Conservation (phyloP, 2,329 filamentous ascomycete species). For the Aureobasidium sp. region DNA sequence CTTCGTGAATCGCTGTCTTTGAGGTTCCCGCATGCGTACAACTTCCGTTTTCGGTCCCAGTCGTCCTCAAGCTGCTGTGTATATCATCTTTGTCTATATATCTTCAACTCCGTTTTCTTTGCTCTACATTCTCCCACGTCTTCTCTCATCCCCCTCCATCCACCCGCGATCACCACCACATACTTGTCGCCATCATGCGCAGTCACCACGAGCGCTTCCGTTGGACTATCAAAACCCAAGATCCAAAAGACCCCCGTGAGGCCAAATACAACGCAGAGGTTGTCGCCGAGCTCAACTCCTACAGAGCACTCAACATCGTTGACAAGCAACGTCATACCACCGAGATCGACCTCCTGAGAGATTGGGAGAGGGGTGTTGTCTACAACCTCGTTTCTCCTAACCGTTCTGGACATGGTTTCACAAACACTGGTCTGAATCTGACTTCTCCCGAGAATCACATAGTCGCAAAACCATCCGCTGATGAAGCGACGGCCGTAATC, state of each 20-base stretch:
- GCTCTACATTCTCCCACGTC: background rate
- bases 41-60: slow-evolving; percentile 1
- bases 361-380: background rate
- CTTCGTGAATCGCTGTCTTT: background rate
- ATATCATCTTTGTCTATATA: slow-evolving; percentile 11
- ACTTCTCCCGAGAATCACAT: background rate
- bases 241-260: background rate
- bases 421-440: background rate
- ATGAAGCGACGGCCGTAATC: background rate
- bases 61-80: background rate
- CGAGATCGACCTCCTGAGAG: background rate
- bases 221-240: background rate
- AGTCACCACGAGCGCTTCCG: background rate
- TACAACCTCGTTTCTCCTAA: background rate
- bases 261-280: background rate
- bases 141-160: background rate
- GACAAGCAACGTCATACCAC: background rate
- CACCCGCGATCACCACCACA: background rate
- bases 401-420: background rate
- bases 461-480: background rate
- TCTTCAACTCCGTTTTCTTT: background rate
- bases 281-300: background rate
- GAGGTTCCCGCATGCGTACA: slow-evolving; percentile 4
- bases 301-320: background rate
- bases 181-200: background rate